Evolutionary conservation across 768 basidiomycete species (phyloP), one percentile per base, ranked within the genome.

Genomic region (Mycena venus): DNA sequence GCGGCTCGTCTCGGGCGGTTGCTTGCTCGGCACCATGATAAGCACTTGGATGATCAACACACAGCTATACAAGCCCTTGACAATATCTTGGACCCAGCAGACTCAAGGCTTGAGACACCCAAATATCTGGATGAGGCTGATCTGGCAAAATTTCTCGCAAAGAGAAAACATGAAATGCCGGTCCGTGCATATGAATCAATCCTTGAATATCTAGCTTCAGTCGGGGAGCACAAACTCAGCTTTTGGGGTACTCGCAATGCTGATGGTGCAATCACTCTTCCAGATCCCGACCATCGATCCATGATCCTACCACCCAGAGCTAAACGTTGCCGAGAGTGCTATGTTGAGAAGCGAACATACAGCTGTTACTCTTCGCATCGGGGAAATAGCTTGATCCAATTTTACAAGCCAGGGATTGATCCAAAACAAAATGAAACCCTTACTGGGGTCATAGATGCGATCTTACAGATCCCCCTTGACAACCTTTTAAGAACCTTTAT

Each of bases 271-370:
- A 17, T 55, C 1, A 64, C 62, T 44, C 58, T 74, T 40, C 73
- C 73, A 1, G 51, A 60, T 59, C 59, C 66, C 5, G 68, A 74
- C 34, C 61, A 69, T 34, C 34, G 53, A 11, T 53, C 55, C 1
- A 59, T 69, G 73, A 70, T 70, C 25, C 49, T 74, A 12, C 73
- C 73, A 12, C 68, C 60, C 23, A 58, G 64, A 9, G 73, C 36
- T 42, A 74, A 70, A 49, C 9, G 36, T 11, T 63, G 69, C 25
- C 38, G 15, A 27, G 64, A 66, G 31, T 69, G 47, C 53, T 9
- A 68, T 15, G 14, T 69, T n/a, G 73, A 68, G n/a, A 68, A 70
- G 38, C 65, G 60, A 5, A 70, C 73, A 56, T 74, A 70, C 27
- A 74, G 73, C 40, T 36, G 38, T 27, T 6, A 27, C 53, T 49